These are phyloP conservation scores for Solanum aculeatissimum DNA, from an alignment of 305 asterid species.

Conservation along the genomic window DNA sequence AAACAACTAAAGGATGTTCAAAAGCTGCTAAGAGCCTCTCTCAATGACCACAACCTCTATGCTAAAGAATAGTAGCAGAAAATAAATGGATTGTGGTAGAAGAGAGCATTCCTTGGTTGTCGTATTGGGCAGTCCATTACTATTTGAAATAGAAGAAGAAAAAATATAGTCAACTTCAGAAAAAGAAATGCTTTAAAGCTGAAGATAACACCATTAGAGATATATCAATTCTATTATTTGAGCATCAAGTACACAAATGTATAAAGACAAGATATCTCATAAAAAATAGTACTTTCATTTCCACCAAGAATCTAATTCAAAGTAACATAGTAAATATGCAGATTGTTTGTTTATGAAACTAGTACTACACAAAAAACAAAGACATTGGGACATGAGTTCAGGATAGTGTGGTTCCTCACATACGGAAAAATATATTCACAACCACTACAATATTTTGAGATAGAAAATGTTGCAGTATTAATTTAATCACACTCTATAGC, in stretches of 20 bases:
- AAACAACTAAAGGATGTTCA: not conserved
- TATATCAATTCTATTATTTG: not conserved
- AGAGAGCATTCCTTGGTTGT: not conserved
- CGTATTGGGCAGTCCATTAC: not conserved
- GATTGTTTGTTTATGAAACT: not conserved
- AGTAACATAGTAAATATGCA: not conserved
- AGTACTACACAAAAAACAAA: not conserved
- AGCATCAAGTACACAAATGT: not conserved
- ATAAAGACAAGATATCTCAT: not conserved
- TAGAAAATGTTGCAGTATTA: not conserved
- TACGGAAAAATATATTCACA: not conserved
- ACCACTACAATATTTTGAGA: not conserved
- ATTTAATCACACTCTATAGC: not conserved
- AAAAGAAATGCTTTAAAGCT: not conserved
- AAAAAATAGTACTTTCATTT: not conserved
- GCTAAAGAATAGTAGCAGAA: not conserved
- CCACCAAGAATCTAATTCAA: not conserved
- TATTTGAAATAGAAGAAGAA: not conserved
- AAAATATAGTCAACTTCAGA: not conserved
- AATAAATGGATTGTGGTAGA: not conserved
- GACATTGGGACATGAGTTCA: not conserved
- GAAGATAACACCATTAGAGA: not conserved
- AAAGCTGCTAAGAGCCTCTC: not conserved
- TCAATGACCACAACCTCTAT: not conserved
- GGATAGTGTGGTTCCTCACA: not conserved